Conservation (phyloP, 768 basidiomycete genomes). For the Naganishia kalamii region DNA sequence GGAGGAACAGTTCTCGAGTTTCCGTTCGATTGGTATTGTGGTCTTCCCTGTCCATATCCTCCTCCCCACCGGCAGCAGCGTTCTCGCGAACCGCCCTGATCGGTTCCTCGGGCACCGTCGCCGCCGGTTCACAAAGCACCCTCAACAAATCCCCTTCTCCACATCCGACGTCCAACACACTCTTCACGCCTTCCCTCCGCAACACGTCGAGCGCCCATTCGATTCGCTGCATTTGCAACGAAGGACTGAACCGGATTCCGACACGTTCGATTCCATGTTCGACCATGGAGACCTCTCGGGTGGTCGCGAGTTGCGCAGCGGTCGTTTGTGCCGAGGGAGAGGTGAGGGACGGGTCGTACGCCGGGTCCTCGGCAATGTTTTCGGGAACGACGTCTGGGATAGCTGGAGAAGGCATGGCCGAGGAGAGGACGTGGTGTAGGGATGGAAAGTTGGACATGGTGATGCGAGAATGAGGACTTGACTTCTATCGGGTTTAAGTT, state of each 20-base stretch:
- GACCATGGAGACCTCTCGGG: slow-evolving; percentile 40
- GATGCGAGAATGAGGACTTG: not conserved
- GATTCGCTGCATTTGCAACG: slow-evolving; percentile 40
- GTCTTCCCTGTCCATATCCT: not conserved
- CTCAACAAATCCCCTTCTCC: slow-evolving; percentile 43
- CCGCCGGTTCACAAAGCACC: slow-evolving; percentile 39
- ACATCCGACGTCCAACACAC: slow-evolving; percentile 47
- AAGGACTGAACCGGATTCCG: slow-evolving; percentile 38
- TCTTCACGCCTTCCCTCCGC: slow-evolving; percentile 33
- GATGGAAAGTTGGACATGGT: slow-evolving; percentile 8
- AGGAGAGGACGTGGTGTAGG: slow-evolving; percentile 1
- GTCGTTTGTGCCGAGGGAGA: slow-evolving; percentile 18
- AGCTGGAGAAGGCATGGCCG: slow-evolving; percentile 1
- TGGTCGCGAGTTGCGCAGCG: slow-evolving; percentile 8
- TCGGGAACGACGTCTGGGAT: slow-evolving; percentile 5
- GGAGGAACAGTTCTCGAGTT: slow-evolving; percentile 35
- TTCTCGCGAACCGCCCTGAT: slow-evolving; percentile 20
- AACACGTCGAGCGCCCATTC: slow-evolving; percentile 45
- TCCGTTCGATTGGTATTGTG: not conserved
- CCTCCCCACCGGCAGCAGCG: slow-evolving; percentile 20
- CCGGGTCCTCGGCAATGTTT: slow-evolving; percentile 20
- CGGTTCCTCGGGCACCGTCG: slow-evolving; percentile 36
- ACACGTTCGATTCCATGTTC: slow-evolving; percentile 38
- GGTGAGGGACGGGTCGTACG: slow-evolving; percentile 21
- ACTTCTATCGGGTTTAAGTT: not conserved